phyloP scores from a whole-genome alignment of 1,139 yeast genomes.

The Geotrichum candidum region DNA sequence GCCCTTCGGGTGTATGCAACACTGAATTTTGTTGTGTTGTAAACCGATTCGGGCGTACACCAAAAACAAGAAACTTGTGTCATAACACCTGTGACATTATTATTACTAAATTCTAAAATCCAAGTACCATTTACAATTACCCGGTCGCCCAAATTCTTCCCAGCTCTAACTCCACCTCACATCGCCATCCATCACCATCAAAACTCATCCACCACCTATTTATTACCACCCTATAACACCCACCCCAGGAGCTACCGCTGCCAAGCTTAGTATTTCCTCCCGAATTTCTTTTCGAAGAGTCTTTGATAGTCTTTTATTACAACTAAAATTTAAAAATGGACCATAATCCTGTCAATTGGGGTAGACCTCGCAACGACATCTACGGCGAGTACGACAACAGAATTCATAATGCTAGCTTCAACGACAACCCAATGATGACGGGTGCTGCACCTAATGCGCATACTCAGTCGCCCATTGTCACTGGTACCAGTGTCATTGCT shows the following conservation, averaged over 20 bases:
- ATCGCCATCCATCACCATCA: neutral
- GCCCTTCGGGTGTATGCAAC: neutral
- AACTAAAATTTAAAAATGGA: constrained; percentile 50
- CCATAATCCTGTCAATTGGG: constrained; percentile 95
- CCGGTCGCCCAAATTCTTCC: neutral
- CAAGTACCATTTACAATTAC: neutral
- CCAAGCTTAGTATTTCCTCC: neutral
- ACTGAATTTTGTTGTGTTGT: neutral
- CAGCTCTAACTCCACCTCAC: neutral
- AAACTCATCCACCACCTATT: neutral
- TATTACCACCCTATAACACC: neutral
- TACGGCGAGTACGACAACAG: constrained; percentile 74
- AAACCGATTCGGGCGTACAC: neutral
- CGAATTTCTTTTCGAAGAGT: neutral
- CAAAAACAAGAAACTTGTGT: neutral
- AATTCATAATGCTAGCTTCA: constrained; percentile 55
- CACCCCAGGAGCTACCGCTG: neutral
- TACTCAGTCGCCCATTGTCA: constrained; percentile 90
- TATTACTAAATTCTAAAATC: neutral
- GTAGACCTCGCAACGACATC: constrained; percentile 76
- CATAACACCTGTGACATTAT: too few relatives aligned
- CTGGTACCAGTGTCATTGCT: constrained; percentile 93
- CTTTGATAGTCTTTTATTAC: neutral
- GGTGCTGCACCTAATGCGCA: constrained; percentile 60
- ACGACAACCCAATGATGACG: constrained; percentile 18